A percentile compares a stretch with the other conserved stretches of the same genome.
Conservation (phyloP, 495 filamentous ascomycete species). For the Tetracladium setigerum region DNA sequence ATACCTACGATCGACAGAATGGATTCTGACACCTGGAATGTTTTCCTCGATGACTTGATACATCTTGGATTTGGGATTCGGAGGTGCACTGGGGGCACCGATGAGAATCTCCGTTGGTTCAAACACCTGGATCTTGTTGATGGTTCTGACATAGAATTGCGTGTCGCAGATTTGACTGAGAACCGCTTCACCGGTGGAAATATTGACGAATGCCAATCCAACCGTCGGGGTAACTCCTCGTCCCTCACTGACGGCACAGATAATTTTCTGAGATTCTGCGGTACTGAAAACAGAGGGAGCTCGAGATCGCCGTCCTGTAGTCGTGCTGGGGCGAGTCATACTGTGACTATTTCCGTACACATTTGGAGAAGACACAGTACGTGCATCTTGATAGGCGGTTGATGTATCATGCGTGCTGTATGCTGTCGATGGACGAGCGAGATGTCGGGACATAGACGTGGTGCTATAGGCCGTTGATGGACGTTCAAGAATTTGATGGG, state of each 20-base stretch:
- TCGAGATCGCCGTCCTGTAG: constrained; percentile 53
- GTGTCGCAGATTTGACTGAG: constrained; percentile 87
- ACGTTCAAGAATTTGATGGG: no score
- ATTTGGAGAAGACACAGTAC: constrained; percentile 17
- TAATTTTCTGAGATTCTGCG: constrained; percentile 57
- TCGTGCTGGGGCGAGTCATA: constrained; percentile 18
- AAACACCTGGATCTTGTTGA: constrained; percentile 75
- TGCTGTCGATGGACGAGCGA: constrained; percentile 25
- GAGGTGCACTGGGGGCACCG: constrained; percentile 53
- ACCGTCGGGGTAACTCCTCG: constrained; percentile 80
- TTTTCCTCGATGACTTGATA: constrained; percentile 66
- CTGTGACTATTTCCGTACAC: constrained; percentile 13
- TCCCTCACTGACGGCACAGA: constrained; percentile 89
- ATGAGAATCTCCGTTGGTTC: constrained; percentile 71
- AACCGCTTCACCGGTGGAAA: constrained; percentile 71
- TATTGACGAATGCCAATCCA: constrained; percentile 82
- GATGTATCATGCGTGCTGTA: constrained; percentile 28
- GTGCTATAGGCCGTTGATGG: neutral
- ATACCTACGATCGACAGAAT: constrained; percentile 68
- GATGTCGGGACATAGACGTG: no score
- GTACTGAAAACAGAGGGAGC: constrained; percentile 51
- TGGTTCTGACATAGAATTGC: constrained; percentile 76
- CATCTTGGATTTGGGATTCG: constrained; percentile 65
- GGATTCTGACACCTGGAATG: constrained; percentile 48
- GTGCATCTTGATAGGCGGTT: constrained; percentile 19